These are phyloP conservation scores for Cenchrus americanus DNA, from an alignment of 176 grass and related monocot genomes.

Conservation along the genomic window DNA sequence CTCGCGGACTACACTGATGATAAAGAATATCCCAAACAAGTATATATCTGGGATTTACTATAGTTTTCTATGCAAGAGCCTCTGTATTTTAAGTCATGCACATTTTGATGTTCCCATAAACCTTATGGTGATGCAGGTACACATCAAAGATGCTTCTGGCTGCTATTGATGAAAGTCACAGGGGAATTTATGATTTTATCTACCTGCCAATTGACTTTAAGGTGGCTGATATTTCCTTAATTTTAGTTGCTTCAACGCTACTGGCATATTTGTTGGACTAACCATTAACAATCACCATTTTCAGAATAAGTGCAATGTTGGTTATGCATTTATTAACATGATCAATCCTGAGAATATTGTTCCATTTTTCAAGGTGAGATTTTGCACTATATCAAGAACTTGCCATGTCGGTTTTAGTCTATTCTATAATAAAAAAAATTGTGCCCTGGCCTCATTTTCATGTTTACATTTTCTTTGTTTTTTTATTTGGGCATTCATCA, in stretches of 20 bases:
- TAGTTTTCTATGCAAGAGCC: constrained; percentile 50
- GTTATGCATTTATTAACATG: constrained; percentile 97
- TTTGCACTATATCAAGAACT: constrained; percentile 21
- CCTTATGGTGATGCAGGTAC: constrained; percentile 65
- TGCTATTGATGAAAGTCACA: constrained; percentile 93
- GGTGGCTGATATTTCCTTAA: constrained; percentile 43
- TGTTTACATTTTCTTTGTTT: constrained; percentile 22
- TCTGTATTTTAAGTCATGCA: constrained; percentile 30
- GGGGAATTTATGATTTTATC: constrained; percentile 94
- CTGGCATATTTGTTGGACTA: constrained; percentile 21
- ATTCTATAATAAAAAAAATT: neutral
- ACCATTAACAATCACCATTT: constrained; percentile 40
- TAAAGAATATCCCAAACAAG: constrained; percentile 99
- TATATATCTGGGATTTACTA: constrained; percentile 44
- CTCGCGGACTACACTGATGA: constrained; percentile 87
- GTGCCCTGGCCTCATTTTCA: neutral
- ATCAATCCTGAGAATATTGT: constrained; percentile 87
- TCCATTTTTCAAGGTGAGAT: constrained; percentile 89
- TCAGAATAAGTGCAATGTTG: constrained; percentile 98
- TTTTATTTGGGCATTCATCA: constrained; percentile 21
- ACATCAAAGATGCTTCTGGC: constrained; percentile 99
- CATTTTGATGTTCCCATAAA: constrained; percentile 41
- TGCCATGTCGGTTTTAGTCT: neutral
- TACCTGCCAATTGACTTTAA: constrained; percentile 99
- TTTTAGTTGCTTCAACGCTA: constrained; percentile 20